Base-by-base conservation (phyloP, 345 rosid species). In the Arabidopsis arenosa region DNA sequence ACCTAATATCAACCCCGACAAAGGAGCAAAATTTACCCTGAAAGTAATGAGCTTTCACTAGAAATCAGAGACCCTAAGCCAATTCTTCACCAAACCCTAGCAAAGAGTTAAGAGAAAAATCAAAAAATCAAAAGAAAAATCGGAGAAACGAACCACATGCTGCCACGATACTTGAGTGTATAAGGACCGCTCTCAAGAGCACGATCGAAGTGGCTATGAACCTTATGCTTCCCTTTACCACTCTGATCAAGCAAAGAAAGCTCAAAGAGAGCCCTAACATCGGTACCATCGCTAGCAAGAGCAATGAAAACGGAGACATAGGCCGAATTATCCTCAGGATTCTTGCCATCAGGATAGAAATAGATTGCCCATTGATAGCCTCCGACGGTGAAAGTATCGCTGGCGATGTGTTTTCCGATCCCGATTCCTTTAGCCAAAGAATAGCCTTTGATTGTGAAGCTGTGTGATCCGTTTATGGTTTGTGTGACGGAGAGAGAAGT, bases 371-470 rank as follows among this genome's bases (percentile, higher is more conserved):
- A 94, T 66, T 92, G 91, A 73, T 85, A 90, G 0, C 91, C 95
- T 0, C 93, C 95, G 41, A 94, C 87, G 59, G 86, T 79, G 90
- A 94, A 92, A 49, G 81, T 89, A 60, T 94, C 96, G 89, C 92
- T 89, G 45, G 97, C 96, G 75, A 94, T 92, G 89, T 92, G 95
- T 76, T 92, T 90, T 7, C 95, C 96, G 63, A 90, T 81, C 45
- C 98, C 97, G 77, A 93, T 90, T 59, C 95, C 96, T 73, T 93
- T 93, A 33, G 98, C 91, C 28, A 94, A 73, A 3, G 98, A 90
- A 76, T 90, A 94, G 8, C 98, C 98, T 66, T 85, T 85, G 74
- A 94, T 90, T 5, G 85, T 86, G 85, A 94, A 94, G 6, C 77
- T 84, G 83, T 94, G 93, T 9, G 97, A 94, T 36, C 97, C 95